Evolutionary conservation across 2,329 filamentous ascomycete species (phyloP).

Genomic region (Phyllachora maydis): DNA sequence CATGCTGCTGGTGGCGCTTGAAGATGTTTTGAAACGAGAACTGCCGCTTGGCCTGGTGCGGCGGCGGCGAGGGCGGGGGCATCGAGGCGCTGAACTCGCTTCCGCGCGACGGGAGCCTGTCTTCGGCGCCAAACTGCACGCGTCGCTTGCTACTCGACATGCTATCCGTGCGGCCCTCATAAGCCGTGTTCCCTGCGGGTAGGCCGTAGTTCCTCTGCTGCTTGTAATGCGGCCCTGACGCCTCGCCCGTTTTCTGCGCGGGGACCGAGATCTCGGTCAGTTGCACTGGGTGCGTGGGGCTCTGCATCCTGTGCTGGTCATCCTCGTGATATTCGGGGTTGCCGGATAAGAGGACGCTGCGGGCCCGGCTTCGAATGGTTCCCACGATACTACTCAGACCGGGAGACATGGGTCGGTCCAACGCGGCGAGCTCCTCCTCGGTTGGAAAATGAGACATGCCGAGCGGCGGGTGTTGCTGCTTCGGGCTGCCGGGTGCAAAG

Average conservation of each 20-base stretch:
- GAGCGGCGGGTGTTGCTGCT: conserved; percentile 45
- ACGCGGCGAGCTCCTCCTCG: conserved; percentile 37
- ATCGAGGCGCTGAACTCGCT: conserved; percentile 23
- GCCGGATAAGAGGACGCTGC: conserved; percentile 16
- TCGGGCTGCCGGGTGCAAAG: conserved; percentile 14
- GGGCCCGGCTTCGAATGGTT: conserved; percentile 26
- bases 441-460: conserved; percentile 75
- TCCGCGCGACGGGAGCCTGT: conserved; percentile 15
- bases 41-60: conserved; percentile 43
- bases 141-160: conserved; percentile 18
- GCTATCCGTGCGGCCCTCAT: conserved; percentile 25
- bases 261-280: conserved; percentile 38
- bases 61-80: conserved; percentile 40
- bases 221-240: conserved; percentile 16
- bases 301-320: conserved; percentile 19
- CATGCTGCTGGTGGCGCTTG: conserved; percentile 23
- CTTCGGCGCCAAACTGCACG: conserved; percentile 23
- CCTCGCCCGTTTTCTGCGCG: conserved; percentile 21
- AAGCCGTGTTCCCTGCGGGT: conserved; percentile 22
- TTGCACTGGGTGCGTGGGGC: conserved; percentile 38
- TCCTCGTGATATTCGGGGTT: conserved; percentile 16
- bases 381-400: conserved; percentile 35
- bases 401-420: conserved; percentile 24
- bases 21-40: conserved; percentile 91
- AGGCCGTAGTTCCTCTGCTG: too few species aligned